Evolutionary conservation across 2,329 filamentous ascomycete genomes (phyloP).

Genomic region (Exophiala spinifera): DNA sequence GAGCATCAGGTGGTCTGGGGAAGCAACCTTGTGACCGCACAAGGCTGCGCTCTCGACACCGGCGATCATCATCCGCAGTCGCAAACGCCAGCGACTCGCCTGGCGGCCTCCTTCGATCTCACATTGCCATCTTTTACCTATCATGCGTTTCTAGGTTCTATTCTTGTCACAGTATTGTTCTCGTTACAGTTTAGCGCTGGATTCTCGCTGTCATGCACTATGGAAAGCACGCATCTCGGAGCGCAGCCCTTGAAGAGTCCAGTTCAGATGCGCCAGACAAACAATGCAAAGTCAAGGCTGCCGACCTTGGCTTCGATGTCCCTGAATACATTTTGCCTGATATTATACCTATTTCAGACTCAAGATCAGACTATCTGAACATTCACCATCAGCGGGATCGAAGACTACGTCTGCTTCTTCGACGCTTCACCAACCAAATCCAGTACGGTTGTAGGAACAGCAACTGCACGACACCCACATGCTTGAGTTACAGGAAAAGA

Average conservation of each 20-base stretch:
- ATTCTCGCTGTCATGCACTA: constrained; percentile 19
- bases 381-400: constrained; percentile 23
- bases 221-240: constrained; percentile 15
- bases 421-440: constrained; percentile 70
- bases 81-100: background rate
- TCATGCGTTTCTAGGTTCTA: too few species aligned
- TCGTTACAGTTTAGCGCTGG: background rate
- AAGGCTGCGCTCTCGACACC: constrained; percentile 4
- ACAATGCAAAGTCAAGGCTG: constrained; percentile 14
- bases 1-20: too few species aligned
- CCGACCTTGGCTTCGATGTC: constrained; percentile 15
- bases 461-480: constrained; percentile 71
- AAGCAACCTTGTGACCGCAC: constrained; percentile 1
- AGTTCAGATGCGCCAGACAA: constrained; percentile 12
- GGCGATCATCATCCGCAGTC: constrained; percentile 1
- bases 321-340: constrained; percentile 20
- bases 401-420: constrained; percentile 28
- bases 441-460: constrained; percentile 71
- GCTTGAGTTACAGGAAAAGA: constrained; percentile 73
- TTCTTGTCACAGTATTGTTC: background rate
- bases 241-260: constrained; percentile 13
- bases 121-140: background rate
- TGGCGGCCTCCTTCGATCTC: background rate
- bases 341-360: constrained; percentile 19
- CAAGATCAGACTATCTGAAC: constrained; percentile 17